Evolutionary conservation across 2,329 filamentous ascomycete species (phyloP), one percentile per base, ranked within the genome.

Genomic region (Dichotomopilus funicola): DNA sequence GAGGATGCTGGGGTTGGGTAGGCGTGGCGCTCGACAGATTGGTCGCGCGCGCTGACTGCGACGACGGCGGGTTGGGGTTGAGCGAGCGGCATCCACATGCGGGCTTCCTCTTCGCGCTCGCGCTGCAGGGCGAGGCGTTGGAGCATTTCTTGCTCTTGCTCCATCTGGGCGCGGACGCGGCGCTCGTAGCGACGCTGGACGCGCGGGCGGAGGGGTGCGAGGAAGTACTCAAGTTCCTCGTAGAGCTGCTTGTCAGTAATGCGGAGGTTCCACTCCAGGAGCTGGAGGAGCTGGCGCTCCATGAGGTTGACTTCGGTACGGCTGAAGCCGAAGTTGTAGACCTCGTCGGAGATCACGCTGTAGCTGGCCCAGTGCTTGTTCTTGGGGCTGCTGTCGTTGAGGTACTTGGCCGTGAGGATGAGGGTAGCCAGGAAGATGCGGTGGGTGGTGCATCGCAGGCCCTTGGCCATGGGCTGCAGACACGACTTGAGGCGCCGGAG

Each of bases 311-410:
- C 94, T 75, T 99, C 94, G 38, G 89, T 94, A 63, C 91, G 81
- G 66, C 86, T 92, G 79, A 99, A 97, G 65, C 91, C 89, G 67
- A 97, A 99, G 67, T 78, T 82, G 68, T 76, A 79, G 59, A 65
- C 69, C 7, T 78, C 75, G 9, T 85, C 83, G 70, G 78, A 87
- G 64, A 96, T 86, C 66, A 86, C 76, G 58, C 88, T 95, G 78
- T 97, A 99, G 66, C 85, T 87, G 62, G 94, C 91, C 94, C 94
- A 99, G 80, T 99, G 94, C 85, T 97, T 97, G 83, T 99, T 99
- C 85, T 97, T 97, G 61, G 94, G 94, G 10, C 91, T 96, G 59
- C 91, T 96, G 78, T 97, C 94, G 72, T 99, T 97, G 64, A 97
- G 82, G 72, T 96, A 96, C 85, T 99, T 99, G 65, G 94, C 92